Conservation (phyloP, 352 stramenopile species). For the Globisporangium spinosum region DNA sequence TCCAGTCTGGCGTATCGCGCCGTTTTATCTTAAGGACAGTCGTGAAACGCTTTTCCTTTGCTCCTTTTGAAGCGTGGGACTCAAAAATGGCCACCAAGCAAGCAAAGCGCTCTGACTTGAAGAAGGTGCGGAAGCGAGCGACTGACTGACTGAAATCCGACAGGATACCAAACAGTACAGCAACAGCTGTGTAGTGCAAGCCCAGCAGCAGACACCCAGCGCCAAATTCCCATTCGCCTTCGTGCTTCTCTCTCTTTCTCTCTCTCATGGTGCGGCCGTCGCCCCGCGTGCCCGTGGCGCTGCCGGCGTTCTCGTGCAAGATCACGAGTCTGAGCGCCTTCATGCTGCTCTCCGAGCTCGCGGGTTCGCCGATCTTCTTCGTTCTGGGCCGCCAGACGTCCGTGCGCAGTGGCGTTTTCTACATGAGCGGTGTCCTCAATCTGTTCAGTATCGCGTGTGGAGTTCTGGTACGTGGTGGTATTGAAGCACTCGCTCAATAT, state of each 20-base stretch:
- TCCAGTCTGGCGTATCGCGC: not conserved
- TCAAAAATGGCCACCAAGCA: not conserved
- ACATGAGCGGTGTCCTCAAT: slow-evolving; percentile 36
- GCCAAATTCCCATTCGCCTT: not conserved
- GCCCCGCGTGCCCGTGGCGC: slow-evolving; percentile 22
- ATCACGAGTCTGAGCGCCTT: slow-evolving; percentile 39
- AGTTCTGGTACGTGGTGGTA: slow-evolving; percentile 27
- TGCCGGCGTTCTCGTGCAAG: slow-evolving; percentile 42
- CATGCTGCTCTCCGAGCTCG: slow-evolving; percentile 40
- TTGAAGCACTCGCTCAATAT: not conserved
- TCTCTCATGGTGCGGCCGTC: slow-evolving; percentile 10
- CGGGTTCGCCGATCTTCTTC: slow-evolving; percentile 34
- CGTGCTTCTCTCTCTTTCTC: not conserved
- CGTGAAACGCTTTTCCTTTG: slow-evolving; percentile 7
- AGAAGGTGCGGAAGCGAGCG: not conserved
- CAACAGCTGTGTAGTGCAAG: not conserved
- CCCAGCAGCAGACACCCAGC: not conserved
- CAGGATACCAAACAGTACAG: not conserved
- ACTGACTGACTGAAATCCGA: not conserved
- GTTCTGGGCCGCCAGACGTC: slow-evolving; percentile 34
- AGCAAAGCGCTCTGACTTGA: slow-evolving; percentile 3
- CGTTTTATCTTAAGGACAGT: not conserved
- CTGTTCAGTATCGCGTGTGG: slow-evolving; percentile 39
- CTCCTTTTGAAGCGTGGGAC: not conserved
- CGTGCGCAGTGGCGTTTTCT: slow-evolving; percentile 32